Evolutionary conservation across 2,329 filamentous ascomycete species (phyloP).

Genomic region (Apiospora malaysiana): DNA sequence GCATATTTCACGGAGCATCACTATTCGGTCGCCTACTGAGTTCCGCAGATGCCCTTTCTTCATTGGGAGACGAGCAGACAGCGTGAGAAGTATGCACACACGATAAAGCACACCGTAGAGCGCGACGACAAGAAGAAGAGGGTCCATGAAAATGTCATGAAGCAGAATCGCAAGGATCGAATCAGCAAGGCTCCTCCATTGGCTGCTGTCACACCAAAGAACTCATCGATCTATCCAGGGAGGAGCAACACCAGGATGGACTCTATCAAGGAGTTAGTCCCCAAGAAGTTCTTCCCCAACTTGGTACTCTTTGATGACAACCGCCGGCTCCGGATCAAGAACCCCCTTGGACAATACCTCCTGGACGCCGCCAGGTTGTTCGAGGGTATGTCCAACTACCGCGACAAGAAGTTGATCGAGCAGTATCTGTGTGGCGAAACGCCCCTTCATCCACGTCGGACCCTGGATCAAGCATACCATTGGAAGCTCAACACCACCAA

Average conservation of each 20-base stretch:
- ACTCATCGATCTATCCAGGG: not conserved
- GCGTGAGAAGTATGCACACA: constrained; percentile 34
- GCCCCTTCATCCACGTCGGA: constrained; percentile 50
- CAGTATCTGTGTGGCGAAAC: constrained; percentile 42
- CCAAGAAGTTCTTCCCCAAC: not conserved
- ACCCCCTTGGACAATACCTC: constrained; percentile 38
- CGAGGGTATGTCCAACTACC: constrained; percentile 44
- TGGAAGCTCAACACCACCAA: constrained; percentile 47
- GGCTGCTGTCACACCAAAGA: not conserved
- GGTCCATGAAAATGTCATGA: not conserved
- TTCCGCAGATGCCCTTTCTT: constrained; percentile 45
- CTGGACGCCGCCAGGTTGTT: constrained; percentile 32
- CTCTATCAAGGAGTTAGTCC: not conserved
- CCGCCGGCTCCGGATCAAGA: not conserved
- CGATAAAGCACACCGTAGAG: not conserved
- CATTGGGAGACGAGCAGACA: constrained; percentile 48
- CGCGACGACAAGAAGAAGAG: not conserved
- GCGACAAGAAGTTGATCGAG: constrained; percentile 42
- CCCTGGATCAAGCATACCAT: constrained; percentile 53
- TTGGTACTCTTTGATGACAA: not conserved
- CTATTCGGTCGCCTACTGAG: not conserved
- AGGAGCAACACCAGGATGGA: constrained; percentile 14
- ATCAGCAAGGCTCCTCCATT: not conserved
- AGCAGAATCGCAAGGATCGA: not conserved
- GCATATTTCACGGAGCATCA: not conserved